phyloP scores from a whole-genome alignment of 768 basidiomycete genomes.

The Termitomyces sp. region DNA sequence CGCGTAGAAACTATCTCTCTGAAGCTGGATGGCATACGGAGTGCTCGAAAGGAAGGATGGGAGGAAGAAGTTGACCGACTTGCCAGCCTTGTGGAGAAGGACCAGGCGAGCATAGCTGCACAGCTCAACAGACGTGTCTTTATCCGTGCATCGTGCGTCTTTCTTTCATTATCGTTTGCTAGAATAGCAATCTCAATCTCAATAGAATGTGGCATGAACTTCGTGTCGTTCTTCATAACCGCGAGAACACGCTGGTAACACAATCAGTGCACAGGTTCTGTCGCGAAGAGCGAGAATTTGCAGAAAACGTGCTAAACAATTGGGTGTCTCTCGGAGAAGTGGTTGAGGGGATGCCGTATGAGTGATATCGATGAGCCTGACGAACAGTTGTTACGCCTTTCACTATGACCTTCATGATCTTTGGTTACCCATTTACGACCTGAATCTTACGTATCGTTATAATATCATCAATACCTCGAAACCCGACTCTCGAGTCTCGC shows the following conservation, averaged over 20 bases:
- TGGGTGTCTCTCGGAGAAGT: slow-evolving; percentile 72
- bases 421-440: neutral
- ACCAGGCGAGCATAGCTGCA: slow-evolving; percentile 74
- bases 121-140: slow-evolving; percentile 79
- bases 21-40: slow-evolving; percentile 72
- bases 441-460: neutral
- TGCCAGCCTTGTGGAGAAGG: slow-evolving; percentile 69
- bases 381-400: neutral
- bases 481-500: neutral
- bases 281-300: slow-evolving; percentile 66
- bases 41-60: slow-evolving; percentile 76
- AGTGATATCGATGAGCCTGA: slow-evolving; percentile 30
- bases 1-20: slow-evolving; percentile 71
- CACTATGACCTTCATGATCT: neutral
- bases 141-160: slow-evolving; percentile 74
- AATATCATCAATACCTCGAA: neutral
- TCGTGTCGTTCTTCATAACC: slow-evolving; percentile 86
- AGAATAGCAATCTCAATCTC: neutral
- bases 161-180: neutral
- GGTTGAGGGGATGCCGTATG: slow-evolving; percentile 81
- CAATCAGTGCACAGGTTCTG: slow-evolving; percentile 69
- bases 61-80: slow-evolving; percentile 80
- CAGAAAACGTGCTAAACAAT: slow-evolving; percentile 55
- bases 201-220: slow-evolving; percentile 92
- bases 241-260: slow-evolving; percentile 79